A percentile compares a stretch with the other conserved stretches of the same genome.
These are phyloP conservation scores for Seminavis robusta DNA, from an alignment of 108 stramenopile genomes.

Conservation along the genomic window DNA sequence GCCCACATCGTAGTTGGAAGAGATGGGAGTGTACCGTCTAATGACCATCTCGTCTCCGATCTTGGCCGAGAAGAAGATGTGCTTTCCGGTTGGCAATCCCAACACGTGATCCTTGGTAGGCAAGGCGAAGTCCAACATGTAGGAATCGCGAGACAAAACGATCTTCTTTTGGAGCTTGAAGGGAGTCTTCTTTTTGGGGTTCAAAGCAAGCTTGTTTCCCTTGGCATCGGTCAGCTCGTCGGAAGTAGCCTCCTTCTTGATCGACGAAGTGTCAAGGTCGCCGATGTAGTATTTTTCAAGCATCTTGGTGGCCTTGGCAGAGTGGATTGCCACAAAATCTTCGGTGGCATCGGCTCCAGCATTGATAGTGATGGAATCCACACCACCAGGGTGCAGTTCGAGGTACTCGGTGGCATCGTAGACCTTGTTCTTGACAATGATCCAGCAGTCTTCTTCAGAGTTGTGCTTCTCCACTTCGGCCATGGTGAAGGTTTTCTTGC, in stretches of 20 bases:
- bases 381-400: constrained; percentile 93
- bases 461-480: constrained; percentile 89
- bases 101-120: constrained; percentile 86
- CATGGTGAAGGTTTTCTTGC: constrained; percentile 72
- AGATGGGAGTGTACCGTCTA: constrained; percentile 93
- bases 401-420: constrained; percentile 94
- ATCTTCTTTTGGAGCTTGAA: constrained; percentile 86
- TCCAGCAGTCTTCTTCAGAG: constrained; percentile 91
- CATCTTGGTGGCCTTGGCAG: constrained; percentile 90
- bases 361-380: constrained; percentile 91
- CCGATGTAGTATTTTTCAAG: constrained; percentile 93
- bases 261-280: constrained; percentile 53
- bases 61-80: constrained; percentile 87
- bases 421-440: constrained; percentile 88
- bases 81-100: constrained; percentile 96
- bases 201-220: constrained; percentile 72
- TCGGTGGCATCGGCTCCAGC: constrained; percentile 94
- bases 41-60: constrained; percentile 82
- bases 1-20: constrained; percentile 91
- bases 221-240: constrained; percentile 48
- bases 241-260: constrained; percentile 18
- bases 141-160: constrained; percentile 89
- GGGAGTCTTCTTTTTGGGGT: constrained; percentile 84
- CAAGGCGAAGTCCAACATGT: constrained; percentile 91
- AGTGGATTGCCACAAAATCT: constrained; percentile 97